These are phyloP conservation scores for Hypomyces perniciosus DNA, from an alignment of 2,329 filamentous ascomycete genomes.

Conservation along the genomic window DNA sequence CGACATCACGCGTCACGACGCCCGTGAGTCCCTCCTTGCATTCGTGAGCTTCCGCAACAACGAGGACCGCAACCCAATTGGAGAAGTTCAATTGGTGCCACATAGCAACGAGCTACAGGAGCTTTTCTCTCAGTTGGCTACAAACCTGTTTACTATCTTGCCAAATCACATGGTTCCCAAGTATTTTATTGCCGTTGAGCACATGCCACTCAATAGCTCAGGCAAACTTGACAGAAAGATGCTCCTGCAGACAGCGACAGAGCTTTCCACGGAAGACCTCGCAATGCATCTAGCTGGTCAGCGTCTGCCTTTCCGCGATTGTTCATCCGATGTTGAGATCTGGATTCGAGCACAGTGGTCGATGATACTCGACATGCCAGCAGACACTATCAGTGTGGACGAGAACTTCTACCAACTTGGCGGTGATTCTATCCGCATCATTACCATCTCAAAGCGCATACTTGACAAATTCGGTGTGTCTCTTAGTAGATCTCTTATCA, in stretches of 20 bases:
- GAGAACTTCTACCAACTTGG: slow-evolving; percentile 9
- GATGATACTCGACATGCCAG: slow-evolving; percentile 1
- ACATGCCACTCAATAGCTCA: neutral
- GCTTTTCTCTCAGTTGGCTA: neutral
- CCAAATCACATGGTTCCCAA: slow-evolving; percentile 7
- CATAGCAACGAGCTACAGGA: neutral
- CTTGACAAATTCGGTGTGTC: slow-evolving; percentile 12
- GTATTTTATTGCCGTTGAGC: neutral
- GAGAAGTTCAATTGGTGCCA: neutral
- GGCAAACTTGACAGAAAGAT: neutral
- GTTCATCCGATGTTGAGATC: neutral
- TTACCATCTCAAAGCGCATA: slow-evolving; percentile 13
- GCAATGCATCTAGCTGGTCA: neutral
- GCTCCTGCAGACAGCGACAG: neutral
- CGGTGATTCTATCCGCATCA: slow-evolving; percentile 14
- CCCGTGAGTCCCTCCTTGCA: neutral
- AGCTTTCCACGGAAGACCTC: neutral
- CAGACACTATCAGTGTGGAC: neutral
- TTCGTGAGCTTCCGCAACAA: slow-evolving; percentile 1
- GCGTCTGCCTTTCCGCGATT: slow-evolving; percentile 4
- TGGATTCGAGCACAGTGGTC: slow-evolving; percentile 4
- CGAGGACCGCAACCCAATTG: neutral
- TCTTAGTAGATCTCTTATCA: slow-evolving; percentile 15
- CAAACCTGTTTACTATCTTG: neutral
- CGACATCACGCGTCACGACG: neutral